Conservation (phyloP, 208 protist species). For the Trypanosoma theileri region DNA sequence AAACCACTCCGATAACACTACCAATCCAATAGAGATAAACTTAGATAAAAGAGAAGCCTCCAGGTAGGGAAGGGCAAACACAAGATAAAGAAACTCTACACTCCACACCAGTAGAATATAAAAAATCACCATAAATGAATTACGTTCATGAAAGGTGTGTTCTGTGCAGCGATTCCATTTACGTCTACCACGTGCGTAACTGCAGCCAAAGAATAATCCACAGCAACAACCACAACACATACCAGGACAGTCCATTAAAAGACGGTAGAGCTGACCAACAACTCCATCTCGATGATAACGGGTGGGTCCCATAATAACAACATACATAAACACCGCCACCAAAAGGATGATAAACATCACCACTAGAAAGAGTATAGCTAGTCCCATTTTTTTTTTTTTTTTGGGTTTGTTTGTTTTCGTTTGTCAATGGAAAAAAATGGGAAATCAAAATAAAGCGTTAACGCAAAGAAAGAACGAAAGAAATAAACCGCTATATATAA, state of each 20-base stretch:
- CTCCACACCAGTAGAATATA: slow-evolving; percentile 86
- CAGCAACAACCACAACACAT: slow-evolving; percentile 45
- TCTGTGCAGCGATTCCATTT: slow-evolving; percentile 40
- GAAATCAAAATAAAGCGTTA: slow-evolving; percentile 12
- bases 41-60: slow-evolving; percentile 48
- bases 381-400: slow-evolving; percentile 3
- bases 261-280: slow-evolving; percentile 62
- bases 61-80: slow-evolving; percentile 55
- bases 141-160: slow-evolving; percentile 52
- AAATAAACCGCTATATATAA: slow-evolving; percentile 1
- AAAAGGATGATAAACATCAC: slow-evolving; percentile 42
- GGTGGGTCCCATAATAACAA: slow-evolving; percentile 88
- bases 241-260: slow-evolving; percentile 34
- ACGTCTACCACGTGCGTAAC: slow-evolving; percentile 37
- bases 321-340: slow-evolving; percentile 71
- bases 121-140: slow-evolving; percentile 85
- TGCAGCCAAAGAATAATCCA: slow-evolving; percentile 48
- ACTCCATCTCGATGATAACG: slow-evolving; percentile 84
- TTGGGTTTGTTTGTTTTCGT: too few relatives aligned
- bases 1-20: slow-evolving; percentile 58
- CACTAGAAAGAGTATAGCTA: slow-evolving; percentile 32
- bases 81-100: slow-evolving; percentile 79
- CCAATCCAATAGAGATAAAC: slow-evolving; percentile 52
- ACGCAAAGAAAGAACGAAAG: neutral
- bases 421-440: too few relatives aligned